Conservation (phyloP, 1,284 basidiomycete species). For the Inonotus hispidus region DNA sequence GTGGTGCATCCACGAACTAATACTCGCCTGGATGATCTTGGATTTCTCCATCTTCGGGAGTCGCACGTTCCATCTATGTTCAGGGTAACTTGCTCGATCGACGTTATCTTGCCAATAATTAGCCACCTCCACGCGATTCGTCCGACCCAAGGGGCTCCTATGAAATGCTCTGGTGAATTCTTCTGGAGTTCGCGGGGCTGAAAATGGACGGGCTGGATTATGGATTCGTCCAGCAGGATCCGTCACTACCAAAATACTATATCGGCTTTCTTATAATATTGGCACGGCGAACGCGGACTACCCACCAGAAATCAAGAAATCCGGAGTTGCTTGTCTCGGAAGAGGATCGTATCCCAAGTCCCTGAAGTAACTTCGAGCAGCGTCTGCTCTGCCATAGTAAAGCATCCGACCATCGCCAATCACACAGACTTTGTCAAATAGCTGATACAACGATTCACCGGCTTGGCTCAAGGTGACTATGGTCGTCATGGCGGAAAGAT, state of each 20-base stretch:
- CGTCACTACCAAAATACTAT: not conserved
- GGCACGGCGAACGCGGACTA: slow-evolving; percentile 34
- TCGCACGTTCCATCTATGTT: slow-evolving; percentile 23
- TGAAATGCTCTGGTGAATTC: slow-evolving; percentile 48
- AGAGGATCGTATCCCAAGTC: slow-evolving; percentile 55
- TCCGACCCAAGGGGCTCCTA: slow-evolving; percentile 25
- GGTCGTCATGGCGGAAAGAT: slow-evolving; percentile 42
- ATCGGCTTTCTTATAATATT: not conserved
- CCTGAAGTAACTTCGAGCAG: slow-evolving; percentile 55
- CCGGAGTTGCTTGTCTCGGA: slow-evolving; percentile 42
- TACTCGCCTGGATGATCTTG: slow-evolving; percentile 81
- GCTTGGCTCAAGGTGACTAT: slow-evolving; percentile 61
- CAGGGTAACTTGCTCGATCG: slow-evolving; percentile 30
- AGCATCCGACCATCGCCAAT: slow-evolving; percentile 60
- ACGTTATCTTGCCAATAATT: not conserved
- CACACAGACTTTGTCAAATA: slow-evolving; percentile 62
- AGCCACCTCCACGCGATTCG: slow-evolving; percentile 28
- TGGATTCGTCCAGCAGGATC: not conserved
- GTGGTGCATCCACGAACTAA: slow-evolving; percentile 33
- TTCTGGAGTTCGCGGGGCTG: slow-evolving; percentile 51
- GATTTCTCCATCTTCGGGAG: slow-evolving; percentile 26
- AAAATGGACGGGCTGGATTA: not conserved
- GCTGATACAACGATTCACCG: slow-evolving; percentile 40
- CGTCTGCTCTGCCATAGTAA: slow-evolving; percentile 51
- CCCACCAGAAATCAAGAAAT: slow-evolving; percentile 29